Conservation (phyloP, 192 early-diverging fungal species). For the Coemansia sp. region DNA sequence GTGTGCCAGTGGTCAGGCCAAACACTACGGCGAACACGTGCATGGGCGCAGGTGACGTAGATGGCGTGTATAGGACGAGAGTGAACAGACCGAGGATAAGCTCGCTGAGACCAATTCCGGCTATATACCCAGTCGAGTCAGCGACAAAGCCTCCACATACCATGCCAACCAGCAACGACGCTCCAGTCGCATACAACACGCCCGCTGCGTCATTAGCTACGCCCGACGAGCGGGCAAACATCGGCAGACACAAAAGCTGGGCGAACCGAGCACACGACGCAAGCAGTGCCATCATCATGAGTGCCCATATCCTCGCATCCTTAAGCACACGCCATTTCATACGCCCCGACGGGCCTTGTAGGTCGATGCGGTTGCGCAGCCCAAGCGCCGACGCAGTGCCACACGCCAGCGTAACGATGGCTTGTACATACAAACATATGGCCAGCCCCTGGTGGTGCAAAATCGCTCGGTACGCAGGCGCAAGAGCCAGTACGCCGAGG, state of each 20-base stretch:
- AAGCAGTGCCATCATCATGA: slow-evolving; percentile 27
- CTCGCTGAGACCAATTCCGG: slow-evolving; percentile 33
- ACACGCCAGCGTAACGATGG: slow-evolving; percentile 23
- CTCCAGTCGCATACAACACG: slow-evolving; percentile 30
- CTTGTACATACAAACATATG: slow-evolving; percentile 23
- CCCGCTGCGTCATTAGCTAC: not conserved
- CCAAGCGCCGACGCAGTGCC: slow-evolving; percentile 14
- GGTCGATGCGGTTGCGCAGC: slow-evolving; percentile 20
- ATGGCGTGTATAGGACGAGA: slow-evolving; percentile 26
- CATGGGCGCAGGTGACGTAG: slow-evolving; percentile 12
- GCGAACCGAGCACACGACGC: slow-evolving; percentile 23
- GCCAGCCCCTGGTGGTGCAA: slow-evolving; percentile 47
- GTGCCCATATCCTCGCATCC: slow-evolving; percentile 16
- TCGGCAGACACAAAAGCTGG: slow-evolving; percentile 33
- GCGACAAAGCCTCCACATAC: slow-evolving; percentile 15
- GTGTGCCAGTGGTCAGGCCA: slow-evolving; percentile 21
- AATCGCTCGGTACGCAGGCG: slow-evolving; percentile 36
- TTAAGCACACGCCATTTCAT: slow-evolving; percentile 15
- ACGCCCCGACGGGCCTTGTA: not conserved
- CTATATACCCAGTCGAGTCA: slow-evolving; percentile 25
- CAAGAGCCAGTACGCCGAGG: slow-evolving; percentile 43
- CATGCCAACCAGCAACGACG: slow-evolving; percentile 11
- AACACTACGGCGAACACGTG: slow-evolving; percentile 31
- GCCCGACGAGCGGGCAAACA: slow-evolving; percentile 21
- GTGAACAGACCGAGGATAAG: slow-evolving; percentile 26